Evolutionary conservation across 176 grass and related monocot species (phyloP), one percentile per base, ranked within the genome.

Genomic region (Tillandsia fasciculata): DNA sequence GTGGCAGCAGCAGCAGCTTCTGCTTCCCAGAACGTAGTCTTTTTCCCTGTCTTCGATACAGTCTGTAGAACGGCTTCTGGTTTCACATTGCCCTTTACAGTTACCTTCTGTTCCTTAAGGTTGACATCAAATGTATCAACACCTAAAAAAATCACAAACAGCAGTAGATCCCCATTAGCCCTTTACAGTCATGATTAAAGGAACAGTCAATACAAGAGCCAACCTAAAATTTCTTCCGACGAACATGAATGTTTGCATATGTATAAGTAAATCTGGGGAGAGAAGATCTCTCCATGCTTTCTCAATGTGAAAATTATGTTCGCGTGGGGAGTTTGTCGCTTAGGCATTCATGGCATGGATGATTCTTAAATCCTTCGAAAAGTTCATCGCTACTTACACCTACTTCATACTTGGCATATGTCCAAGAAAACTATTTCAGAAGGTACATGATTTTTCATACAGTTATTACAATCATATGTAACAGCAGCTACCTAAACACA

Each of bases 1-100:
- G 12, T 13, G 8, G 53, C 26, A 49, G 72, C 52, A 74, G 78
- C 52, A 1, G 27, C 4, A 3, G 87, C 9, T 15, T 77, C 80
- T 54, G 75, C 84, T 12, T 83, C 93, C 93, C 93, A 97, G 72
- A 97, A 97, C 0, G 74, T 64, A 0, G 93, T 97, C 78, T 85
- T 97, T 57, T 97, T 97, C 14, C 93, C 93, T 0, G 93, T 92
- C 70, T 97, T 97, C 0, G 93, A 90, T 68, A 97, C 89, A 12
- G 93, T 97, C 52, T 92, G 89, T 49, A 97, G 74, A 79, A 97
- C 89, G 63, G 81, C 89, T 66, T 97, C 89, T 52, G 89, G 86
- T 10, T 78, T 85, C 13, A 97, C 84, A 52, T 97, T 92, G 63
- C 93, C 93, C 72, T 90, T 97, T 23, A 92, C 89, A 1, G 89